These are phyloP conservation scores for Oryza officinalis DNA, from an alignment of 176 grass and related monocot genomes.

Conservation along the genomic window DNA sequence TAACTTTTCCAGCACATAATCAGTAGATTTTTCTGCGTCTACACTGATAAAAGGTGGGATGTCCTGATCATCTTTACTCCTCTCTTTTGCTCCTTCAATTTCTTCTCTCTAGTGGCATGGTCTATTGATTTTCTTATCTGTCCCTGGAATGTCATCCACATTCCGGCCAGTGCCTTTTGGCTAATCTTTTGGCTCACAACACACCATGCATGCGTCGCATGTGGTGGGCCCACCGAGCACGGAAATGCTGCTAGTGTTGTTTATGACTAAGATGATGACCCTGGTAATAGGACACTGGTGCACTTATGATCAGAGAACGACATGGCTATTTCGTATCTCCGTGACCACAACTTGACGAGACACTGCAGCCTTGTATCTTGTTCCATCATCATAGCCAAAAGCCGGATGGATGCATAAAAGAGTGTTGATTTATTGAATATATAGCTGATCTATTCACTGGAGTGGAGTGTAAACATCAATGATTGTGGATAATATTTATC, in stretches of 20 bases:
- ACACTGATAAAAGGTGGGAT: neutral
- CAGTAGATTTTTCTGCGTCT: neutral
- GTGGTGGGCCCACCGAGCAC: slow-evolving; percentile 7
- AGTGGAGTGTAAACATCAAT: neutral
- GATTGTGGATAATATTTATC: neutral
- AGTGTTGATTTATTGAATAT: neutral
- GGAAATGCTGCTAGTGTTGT: neutral
- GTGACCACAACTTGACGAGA: neutral
- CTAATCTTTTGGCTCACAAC: neutral
- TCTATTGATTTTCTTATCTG: slow-evolving; percentile 15
- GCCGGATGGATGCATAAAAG: neutral
- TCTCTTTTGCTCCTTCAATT: slow-evolving; percentile 4
- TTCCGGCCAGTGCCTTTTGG: neutral
- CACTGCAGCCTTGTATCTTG: neutral
- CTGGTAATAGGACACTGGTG: neutral
- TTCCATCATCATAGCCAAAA: neutral
- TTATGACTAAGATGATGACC: neutral
- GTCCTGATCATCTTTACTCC: slow-evolving; percentile 29
- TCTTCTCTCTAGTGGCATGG: slow-evolving; percentile 18
- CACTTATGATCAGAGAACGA: neutral
- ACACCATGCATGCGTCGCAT: slow-evolving; percentile 1
- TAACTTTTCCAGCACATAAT: slow-evolving; percentile 30
- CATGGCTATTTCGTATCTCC: neutral
- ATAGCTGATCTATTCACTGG: neutral
- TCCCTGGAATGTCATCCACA: slow-evolving; percentile 20